phyloP scores from a whole-genome alignment of 2,329 filamentous ascomycete genomes.

The Colletotrichum simmondsii region DNA sequence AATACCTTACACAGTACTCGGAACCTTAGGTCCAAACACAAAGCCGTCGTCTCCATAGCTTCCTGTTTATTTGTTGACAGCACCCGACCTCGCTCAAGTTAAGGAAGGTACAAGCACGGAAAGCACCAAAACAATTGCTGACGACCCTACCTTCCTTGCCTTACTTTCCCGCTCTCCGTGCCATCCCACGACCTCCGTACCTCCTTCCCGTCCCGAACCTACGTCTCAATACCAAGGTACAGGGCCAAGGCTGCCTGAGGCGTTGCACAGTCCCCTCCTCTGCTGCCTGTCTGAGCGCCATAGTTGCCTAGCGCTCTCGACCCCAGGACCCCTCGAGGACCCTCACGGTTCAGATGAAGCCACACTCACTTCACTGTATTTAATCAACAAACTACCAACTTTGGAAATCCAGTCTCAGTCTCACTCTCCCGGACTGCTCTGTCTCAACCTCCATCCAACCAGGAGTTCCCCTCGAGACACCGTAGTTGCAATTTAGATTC shows the following conservation, averaged over 20 bases:
- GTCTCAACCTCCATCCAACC: constrained; percentile 11
- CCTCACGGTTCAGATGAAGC: constrained; percentile 18
- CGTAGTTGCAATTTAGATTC: background rate
- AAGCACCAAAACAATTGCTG: background rate
- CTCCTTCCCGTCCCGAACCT: background rate
- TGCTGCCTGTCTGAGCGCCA: constrained; percentile 21
- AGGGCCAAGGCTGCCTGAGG: constrained; percentile 22
- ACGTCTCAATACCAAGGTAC: background rate
- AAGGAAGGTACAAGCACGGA: background rate
- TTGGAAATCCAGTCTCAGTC: constrained; percentile 2
- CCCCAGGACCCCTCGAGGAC: constrained; percentile 4
- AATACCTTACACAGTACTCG: background rate
- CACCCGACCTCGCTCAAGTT: background rate
- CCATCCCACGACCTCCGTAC: background rate
- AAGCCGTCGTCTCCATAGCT: background rate
- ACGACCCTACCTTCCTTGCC: background rate
- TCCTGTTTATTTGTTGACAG: constrained; percentile 14
- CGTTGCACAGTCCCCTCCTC: background rate
- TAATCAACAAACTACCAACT: constrained; percentile 21
- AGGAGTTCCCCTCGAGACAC: background rate
- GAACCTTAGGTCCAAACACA: background rate
- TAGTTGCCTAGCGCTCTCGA: constrained; percentile 27
- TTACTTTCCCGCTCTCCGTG: constrained; percentile 8
- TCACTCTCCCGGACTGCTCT: background rate
- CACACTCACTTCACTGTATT: background rate